A percentile compares a stretch with the other conserved stretches of the same genome.
Evolutionary conservation across 2,329 filamentous ascomycete genomes (phyloP).

Genomic region (Aspergillaceae sp.): DNA sequence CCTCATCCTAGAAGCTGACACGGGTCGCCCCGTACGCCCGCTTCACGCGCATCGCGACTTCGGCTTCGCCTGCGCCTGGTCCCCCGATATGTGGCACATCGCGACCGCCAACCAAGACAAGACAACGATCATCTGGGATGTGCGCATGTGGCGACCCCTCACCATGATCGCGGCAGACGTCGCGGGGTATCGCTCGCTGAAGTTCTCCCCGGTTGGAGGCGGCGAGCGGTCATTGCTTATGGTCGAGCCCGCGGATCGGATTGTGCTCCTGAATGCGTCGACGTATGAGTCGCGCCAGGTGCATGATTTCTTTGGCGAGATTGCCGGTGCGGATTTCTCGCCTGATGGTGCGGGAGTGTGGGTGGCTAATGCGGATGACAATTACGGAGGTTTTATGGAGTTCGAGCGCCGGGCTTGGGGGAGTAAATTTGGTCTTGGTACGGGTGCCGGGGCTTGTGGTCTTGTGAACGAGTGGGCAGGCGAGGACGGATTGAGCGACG

Average conservation of each 20-base stretch:
- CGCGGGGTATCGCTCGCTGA: slow-evolving; percentile 37
- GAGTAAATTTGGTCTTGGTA: slow-evolving; percentile 22
- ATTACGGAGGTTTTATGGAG: slow-evolving; percentile 39
- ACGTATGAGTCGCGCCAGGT: slow-evolving; percentile 35
- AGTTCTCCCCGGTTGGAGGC: slow-evolving; percentile 37
- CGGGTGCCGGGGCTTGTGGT: slow-evolving; percentile 14
- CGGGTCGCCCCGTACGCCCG: slow-evolving; percentile 29
- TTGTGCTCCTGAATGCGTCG: slow-evolving; percentile 38
- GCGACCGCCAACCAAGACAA: slow-evolving; percentile 41
- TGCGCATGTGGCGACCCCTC: slow-evolving; percentile 33
- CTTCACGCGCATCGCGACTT: slow-evolving; percentile 36
- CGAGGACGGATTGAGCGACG: slow-evolving; percentile 26
- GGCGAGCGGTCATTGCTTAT: slow-evolving; percentile 36
- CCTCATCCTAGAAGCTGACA: slow-evolving; percentile 37
- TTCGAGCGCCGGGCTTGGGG: slow-evolving; percentile 35
- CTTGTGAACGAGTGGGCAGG: slow-evolving; percentile 27
- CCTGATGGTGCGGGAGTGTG: slow-evolving; percentile 35
- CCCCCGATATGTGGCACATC: slow-evolving; percentile 39
- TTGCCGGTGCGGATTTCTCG: slow-evolving; percentile 36
- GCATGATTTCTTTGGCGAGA: slow-evolving; percentile 40
- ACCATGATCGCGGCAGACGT: slow-evolving; percentile 36
- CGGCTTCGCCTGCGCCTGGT: slow-evolving; percentile 41
- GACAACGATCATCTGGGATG: slow-evolving; percentile 40
- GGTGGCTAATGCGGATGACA: slow-evolving; percentile 36
- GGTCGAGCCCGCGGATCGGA: slow-evolving; percentile 37